A percentile compares a stretch with the other conserved stretches of the same genome.
phyloP scores from a whole-genome alignment of 2,329 filamentous ascomycete genomes.

The Penicillium sp. region DNA sequence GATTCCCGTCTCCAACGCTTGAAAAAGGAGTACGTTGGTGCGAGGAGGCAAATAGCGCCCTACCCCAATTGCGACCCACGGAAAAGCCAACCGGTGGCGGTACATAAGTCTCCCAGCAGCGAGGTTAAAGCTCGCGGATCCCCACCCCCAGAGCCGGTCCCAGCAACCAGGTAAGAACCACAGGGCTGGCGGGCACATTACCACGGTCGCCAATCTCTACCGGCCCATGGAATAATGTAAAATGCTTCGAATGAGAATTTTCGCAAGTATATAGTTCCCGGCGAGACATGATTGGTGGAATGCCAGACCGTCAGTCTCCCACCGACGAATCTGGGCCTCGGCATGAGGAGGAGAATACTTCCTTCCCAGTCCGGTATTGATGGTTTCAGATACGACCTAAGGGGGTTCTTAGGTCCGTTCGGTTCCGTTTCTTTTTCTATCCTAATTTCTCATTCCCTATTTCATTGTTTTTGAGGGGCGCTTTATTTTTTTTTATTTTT shows the following conservation, averaged over 20 bases:
- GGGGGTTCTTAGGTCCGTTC: not conserved
- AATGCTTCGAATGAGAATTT: not conserved
- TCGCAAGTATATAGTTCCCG: not conserved
- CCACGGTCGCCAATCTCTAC: not conserved
- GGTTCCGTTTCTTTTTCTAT: not conserved
- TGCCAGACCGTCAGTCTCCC: not conserved
- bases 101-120: not conserved
- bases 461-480: not conserved
- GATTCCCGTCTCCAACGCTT: not conserved
- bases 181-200: not conserved
- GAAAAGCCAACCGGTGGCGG: too few relatives aligned
- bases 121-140: not conserved
- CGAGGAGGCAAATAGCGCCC: not conserved
- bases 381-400: not conserved
- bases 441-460: not conserved
- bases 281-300: not conserved
- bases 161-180: constrained; percentile 17
- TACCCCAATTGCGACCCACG: not conserved
- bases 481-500: not conserved
- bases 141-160: constrained; percentile 15
- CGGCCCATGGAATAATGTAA: not conserved
- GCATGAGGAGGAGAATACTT: not conserved
- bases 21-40: not conserved
- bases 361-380: not conserved
- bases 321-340: not conserved